These are phyloP conservation scores for Cystoisospora suis DNA, from an alignment of 169 alveolate genomes.

Conservation along the genomic window DNA sequence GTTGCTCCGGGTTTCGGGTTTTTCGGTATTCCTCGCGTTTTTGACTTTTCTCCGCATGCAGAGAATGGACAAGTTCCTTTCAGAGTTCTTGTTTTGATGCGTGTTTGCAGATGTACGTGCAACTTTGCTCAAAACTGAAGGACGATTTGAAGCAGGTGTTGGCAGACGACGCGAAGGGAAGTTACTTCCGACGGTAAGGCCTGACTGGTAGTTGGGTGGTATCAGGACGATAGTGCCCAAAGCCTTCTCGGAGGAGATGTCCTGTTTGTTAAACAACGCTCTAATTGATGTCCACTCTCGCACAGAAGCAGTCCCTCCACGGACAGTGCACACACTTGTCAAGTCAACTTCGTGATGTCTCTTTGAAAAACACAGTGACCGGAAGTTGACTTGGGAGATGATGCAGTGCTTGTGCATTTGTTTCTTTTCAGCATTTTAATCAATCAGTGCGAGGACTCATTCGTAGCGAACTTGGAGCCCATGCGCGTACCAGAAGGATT, in stretches of 20 bases:
- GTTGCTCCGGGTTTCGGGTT: neutral
- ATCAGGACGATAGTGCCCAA: too few relatives aligned
- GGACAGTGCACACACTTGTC: too few relatives aligned
- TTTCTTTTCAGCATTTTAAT: slow-evolving; percentile 62
- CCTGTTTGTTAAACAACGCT: too few relatives aligned
- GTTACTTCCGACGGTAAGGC: slow-evolving; percentile 47
- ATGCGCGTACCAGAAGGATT: slow-evolving; percentile 70
- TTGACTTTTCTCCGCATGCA: neutral
- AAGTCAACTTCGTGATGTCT: too few relatives aligned
- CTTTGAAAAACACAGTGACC: too few relatives aligned
- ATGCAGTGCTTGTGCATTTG: too few relatives aligned
- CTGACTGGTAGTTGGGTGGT: neutral
- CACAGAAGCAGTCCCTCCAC: too few relatives aligned
- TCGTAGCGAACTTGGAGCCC: slow-evolving; percentile 73
- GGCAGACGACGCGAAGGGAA: slow-evolving; percentile 65
- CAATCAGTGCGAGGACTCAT: slow-evolving; percentile 71
- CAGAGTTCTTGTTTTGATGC: neutral
- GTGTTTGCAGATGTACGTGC: slow-evolving; percentile 66
- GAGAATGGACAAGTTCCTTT: neutral
- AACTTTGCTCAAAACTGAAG: slow-evolving; percentile 69
- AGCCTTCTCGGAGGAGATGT: too few relatives aligned
- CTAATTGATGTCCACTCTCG: too few relatives aligned
- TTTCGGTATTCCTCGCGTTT: neutral
- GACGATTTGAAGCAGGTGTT: slow-evolving; percentile 68
- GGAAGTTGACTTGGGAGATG: too few relatives aligned